Base-by-base conservation (phyloP, 345 rosid genomes). In the Camelina laxa region DNA sequence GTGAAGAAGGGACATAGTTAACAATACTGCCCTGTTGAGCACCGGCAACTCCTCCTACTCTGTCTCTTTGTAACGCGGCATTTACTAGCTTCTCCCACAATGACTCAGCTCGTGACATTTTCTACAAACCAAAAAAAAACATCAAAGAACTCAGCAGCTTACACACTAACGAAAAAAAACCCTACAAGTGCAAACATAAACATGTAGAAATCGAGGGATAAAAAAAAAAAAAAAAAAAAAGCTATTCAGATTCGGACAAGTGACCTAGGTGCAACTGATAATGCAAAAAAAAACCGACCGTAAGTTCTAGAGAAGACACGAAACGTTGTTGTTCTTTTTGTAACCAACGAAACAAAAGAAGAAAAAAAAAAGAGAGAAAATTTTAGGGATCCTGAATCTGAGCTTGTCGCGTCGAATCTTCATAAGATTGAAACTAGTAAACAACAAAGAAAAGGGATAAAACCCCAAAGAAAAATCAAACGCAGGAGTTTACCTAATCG, bases 41-140 rank as follows among this genome's bases (percentile, higher is more conserved):
- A 74, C 73, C 67, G 12, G 80, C 72, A 79, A 66, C 91, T 4
- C 65, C 67, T 74, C 97, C 87, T 49, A 45, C 81, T 79, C 88
- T 85, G 16, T 95, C 99, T 72, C 90, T 85, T 74, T 83, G 83
- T 79, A 87, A 79, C 4, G 89, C 96, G 22, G 97, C 97, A 47
- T 88, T 82, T 0, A 95, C 99, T 33, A 95, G 80, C 84, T 90
- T 78, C 86, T 92, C 99, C 99, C 97, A 95, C 5, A 79, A 81
- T 57, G 83, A 84, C 83, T 91, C 99, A 3, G 76, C 92, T 71
- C 82, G 83, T 63, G 97, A 87, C 98, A 94, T 93, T 73, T 84
- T 69, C 86, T 72, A 13, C 50, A 62, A 19, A 78, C 38, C 30
- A 27, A 27, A 4, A 60, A 60, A 71, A 58, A 58, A 50, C 20